A percentile compares a stretch with the other conserved stretches of the same genome.
Conservation (phyloP, 495 filamentous ascomycete genomes). For the Collariella sp. region DNA sequence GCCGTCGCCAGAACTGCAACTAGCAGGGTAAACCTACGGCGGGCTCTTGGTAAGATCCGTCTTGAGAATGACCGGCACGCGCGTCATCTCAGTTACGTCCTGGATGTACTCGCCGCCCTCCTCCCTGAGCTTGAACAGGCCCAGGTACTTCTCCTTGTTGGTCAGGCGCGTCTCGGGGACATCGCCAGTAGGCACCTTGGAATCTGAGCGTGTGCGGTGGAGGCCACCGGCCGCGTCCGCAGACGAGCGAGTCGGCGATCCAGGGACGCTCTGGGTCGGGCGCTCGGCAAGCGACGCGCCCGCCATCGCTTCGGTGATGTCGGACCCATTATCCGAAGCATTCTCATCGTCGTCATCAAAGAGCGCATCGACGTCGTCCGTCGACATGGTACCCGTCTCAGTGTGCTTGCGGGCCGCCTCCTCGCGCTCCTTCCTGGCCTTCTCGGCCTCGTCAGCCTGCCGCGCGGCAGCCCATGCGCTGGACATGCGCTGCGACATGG, state of each 20-base stretch:
- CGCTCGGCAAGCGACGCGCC: constrained; percentile 80
- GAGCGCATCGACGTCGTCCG: constrained; percentile 81
- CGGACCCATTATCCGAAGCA: constrained; percentile 59
- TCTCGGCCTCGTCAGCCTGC: constrained; percentile 70
- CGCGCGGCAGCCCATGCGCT: constrained; percentile 68
- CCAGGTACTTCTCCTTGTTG: constrained; percentile 94
- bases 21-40: constrained; percentile 61
- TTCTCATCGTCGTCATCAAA: constrained; percentile 74
- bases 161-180: constrained; percentile 67
- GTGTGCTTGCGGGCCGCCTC: constrained; percentile 85
- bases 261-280: constrained; percentile 91
- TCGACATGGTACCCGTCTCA: constrained; percentile 82
- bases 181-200: constrained; percentile 70
- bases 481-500: constrained; percentile 53
- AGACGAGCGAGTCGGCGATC: constrained; percentile 75
- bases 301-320: constrained; percentile 72
- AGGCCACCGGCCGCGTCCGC: constrained; percentile 57
- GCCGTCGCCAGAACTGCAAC: not conserved
- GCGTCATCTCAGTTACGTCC: constrained; percentile 94
- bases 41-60: constrained; percentile 98
- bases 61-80: constrained; percentile 93
- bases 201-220: constrained; percentile 85
- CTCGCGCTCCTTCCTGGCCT: constrained; percentile 69
- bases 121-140: constrained; percentile 80
- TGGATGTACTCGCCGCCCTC: constrained; percentile 95